Evolutionary conservation across 2,329 filamentous ascomycete species (phyloP).

Genomic region (Pseudogymnoascus verrucosus): DNA sequence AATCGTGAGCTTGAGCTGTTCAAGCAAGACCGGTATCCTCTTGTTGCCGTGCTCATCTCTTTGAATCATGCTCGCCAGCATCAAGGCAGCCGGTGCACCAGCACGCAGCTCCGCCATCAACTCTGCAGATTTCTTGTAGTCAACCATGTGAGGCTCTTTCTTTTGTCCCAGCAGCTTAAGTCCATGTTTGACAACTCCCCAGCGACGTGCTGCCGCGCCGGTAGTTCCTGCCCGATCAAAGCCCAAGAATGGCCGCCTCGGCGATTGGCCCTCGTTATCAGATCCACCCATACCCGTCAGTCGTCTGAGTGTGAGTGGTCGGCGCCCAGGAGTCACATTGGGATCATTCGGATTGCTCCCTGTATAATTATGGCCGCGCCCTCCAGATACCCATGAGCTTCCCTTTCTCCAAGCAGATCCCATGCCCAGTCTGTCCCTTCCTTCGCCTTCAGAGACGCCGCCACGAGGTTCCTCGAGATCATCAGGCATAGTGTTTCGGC

Average conservation of each 20-base stretch:
- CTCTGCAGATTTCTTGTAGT: conserved; percentile 92
- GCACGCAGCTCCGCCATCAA: conserved; percentile 91
- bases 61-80: conserved; percentile 96
- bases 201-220: conserved; percentile 61
- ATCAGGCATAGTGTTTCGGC: conserved; percentile 60
- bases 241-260: conserved; percentile 49
- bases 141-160: conserved; percentile 76
- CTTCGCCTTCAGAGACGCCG: conserved; percentile 68
- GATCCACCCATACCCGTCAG: conserved; percentile 55
- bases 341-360: conserved; percentile 43
- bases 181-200: conserved; percentile 88
- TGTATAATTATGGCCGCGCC: conserved; percentile 40
- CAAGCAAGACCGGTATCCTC: conserved; percentile 86
- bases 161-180: conserved; percentile 71
- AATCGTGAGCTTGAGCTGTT: conserved; percentile 85
- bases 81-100: conserved; percentile 84
- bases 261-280: conserved; percentile 52
- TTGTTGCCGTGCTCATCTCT: conserved; percentile 93
- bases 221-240: conserved; percentile 63
- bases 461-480: conserved; percentile 46
- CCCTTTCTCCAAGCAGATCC: conserved; percentile 51
- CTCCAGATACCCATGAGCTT: conserved; percentile 39
- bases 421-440: conserved; percentile 51
- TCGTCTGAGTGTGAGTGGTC: conserved; percentile 56
- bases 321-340: conserved; percentile 44